Base-by-base conservation (phyloP, 2,329 filamentous ascomycete species). In the Aspergillus aculeatus region DNA sequence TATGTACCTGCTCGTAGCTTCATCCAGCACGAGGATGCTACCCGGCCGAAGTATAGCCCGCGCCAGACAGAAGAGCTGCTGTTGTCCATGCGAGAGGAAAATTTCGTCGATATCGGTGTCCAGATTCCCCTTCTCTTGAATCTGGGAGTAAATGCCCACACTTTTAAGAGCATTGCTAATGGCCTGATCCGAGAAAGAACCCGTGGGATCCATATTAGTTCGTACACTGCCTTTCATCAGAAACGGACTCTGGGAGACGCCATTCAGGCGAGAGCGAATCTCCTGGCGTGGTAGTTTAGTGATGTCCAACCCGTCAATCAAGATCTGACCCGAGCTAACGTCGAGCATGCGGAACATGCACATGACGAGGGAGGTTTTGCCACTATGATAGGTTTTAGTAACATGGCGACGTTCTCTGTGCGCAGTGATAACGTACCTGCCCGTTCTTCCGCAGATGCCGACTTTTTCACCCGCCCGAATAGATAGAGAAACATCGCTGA, bases 1-100 rank as follows among this genome's bases (percentile, higher is more conserved):
- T 23, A 57, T 55, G 26, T 60, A 64, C 62, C 61, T 63, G 62
- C 61, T 64, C 19, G 60, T 64, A 11, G 61, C 78, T 65, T 81
- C 79, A 59, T 81, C 79, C 21, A 81, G 71, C 35, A 81, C 73
- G 12, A 81, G 69, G 56, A 81, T 74, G 24, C 74, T 77, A 53
- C 76, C 74, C 9, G 72, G 69, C 9, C 81, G 74, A 7, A 89
- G 70, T 19, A 89, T 77, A 0, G 85, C 86, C 0, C 86, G 74
- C 0, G 83, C 86, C 1, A 90, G 78, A 62, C 82, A 86, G 64
- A 90, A 87, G 0, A 89, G 77, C 66, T 89, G 87, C 49, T 81
- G 81, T 69, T 89, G 86, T 0, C 87, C 87, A 35, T 83, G 80
- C 5, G 80, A 83, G 5, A 87, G 75, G 54, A 78, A 75, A 6